Base-by-base conservation (phyloP, 495 filamentous ascomycete species). In the Hypomontagnella monticulosa region DNA sequence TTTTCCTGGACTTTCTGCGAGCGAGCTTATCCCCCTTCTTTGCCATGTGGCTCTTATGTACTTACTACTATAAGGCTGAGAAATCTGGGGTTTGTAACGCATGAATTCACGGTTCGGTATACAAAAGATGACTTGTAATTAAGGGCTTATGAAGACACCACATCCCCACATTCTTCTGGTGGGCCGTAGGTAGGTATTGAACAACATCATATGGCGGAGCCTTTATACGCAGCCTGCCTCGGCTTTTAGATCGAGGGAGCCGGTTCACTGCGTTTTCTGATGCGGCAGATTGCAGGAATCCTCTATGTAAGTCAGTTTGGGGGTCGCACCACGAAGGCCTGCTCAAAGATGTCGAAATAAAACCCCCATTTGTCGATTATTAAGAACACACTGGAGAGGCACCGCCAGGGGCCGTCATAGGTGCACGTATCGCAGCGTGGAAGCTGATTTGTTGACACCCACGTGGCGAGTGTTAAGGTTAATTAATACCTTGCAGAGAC, bases 381-480 rank as follows among this genome's bases (percentile, higher is more conserved):
- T 23, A 33, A 34, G 32, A 44, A 36, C 23, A 2, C 3, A 27
- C 23, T 27, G 2, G 23, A 27, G 23, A 2, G 23, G 23, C 23
- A 27, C 23, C 23, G 23, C 23, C 23, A 27, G 23, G 23, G 23
- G 6, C 23, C 23, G 6, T 27, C 23, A 27, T 27, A 27, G 23
- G 23, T 27, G 23, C 23, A 27, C 42, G 38, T 61, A 51, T 36
- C 33, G 27, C 33, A 18, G 46, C 12, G 51, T 14, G 20, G 23
- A 47, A 32, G 32, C 34, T 67, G 63, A 61, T 62, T 58, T 62
- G 64, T 41, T 19, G 64, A 44, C 64, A 62, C 47, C 64, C 64
- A 62, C 64, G 64, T 67, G 64, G 64, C 52, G 34, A 54, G 52
- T 36, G 32, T 53, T 62, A 62, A 67, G 64, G 64, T 67, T 67